Conservation (phyloP, 1,284 basidiomycete species). For the Trametes polyzona region DNA sequence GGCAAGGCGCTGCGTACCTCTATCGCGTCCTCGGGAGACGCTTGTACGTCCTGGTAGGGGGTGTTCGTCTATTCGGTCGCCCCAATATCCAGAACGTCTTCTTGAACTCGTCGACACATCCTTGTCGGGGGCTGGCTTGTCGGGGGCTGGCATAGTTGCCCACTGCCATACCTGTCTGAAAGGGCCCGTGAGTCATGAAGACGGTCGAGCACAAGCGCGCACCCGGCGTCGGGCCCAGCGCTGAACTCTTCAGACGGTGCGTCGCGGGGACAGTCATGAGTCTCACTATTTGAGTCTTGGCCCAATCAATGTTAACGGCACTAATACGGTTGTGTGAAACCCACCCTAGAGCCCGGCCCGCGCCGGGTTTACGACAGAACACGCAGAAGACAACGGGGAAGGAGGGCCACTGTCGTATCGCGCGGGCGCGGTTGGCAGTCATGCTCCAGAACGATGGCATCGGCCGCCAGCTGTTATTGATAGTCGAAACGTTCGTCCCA, state of each 20-base stretch:
- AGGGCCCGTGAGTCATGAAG: conserved; percentile 54
- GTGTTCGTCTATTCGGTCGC: conserved; percentile 51
- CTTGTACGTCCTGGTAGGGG: conserved; percentile 52
- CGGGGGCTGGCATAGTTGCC: no score
- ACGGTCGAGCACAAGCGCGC: conserved; percentile 45
- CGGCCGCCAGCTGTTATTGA: conserved; percentile 55
- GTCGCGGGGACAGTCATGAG: conserved; percentile 49
- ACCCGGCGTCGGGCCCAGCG: conserved; percentile 47
- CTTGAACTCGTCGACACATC: conserved; percentile 46
- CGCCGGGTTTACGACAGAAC: conserved; percentile 49
- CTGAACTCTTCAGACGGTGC: conserved; percentile 51
- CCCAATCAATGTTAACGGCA: conserved; percentile 61
- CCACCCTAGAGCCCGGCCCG: conserved; percentile 54
- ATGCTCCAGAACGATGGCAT: conserved; percentile 60
- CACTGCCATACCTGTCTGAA: no score
- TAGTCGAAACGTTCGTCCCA: conserved; percentile 51
- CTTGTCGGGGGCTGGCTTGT: conserved; percentile 52
- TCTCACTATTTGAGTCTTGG: conserved; percentile 57
- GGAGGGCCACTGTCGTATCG: conserved; percentile 63
- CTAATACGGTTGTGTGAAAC: conserved; percentile 62
- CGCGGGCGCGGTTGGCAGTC: conserved; percentile 57
- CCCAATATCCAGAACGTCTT: conserved; percentile 50
- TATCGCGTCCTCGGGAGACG: conserved; percentile 54
- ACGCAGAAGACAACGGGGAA: conserved; percentile 53
- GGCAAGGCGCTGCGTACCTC: conserved; percentile 52